Evolutionary conservation across 2,329 filamentous ascomycete genomes (phyloP).

Genomic region (Curvularia lunata): DNA sequence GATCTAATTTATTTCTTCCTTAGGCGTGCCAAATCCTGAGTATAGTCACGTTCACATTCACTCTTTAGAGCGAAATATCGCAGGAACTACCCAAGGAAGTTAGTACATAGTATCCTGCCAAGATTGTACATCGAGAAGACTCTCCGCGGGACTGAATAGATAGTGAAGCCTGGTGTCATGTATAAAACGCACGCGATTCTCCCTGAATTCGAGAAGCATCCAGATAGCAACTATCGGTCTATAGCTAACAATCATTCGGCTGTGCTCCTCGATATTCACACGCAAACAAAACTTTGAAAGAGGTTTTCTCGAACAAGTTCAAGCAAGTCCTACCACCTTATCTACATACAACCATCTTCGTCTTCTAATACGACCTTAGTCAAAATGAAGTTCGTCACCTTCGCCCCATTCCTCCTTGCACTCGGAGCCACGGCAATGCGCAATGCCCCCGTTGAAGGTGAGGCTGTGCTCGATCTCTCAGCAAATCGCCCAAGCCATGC

Average conservation of each 20-base stretch:
- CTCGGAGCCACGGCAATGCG: slow-evolving; percentile 2
- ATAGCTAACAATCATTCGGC: too few relatives aligned
- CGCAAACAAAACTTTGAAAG: neutral
- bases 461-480: slow-evolving; percentile 10
- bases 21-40: neutral
- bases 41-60: neutral
- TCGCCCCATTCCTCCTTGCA: slow-evolving; percentile 7
- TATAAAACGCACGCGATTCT: slow-evolving; percentile 2
- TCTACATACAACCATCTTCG: neutral
- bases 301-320: neutral
- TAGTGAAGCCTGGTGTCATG: neutral
- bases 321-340: neutral
- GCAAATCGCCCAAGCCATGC: slow-evolving; percentile 7
- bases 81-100: neutral
- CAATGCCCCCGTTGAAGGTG: slow-evolving; percentile 2
- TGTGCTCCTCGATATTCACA: neutral
- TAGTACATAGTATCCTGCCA: neutral
- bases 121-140: neutral
- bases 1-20: neutral
- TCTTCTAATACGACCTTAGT: neutral
- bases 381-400: slow-evolving; percentile 11
- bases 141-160: neutral
- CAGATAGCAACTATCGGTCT: neutral
- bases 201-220: neutral
- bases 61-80: neutral